phyloP scores from a whole-genome alignment of 2,329 filamentous ascomycete genomes.

The Aspergillus uvarum region DNA sequence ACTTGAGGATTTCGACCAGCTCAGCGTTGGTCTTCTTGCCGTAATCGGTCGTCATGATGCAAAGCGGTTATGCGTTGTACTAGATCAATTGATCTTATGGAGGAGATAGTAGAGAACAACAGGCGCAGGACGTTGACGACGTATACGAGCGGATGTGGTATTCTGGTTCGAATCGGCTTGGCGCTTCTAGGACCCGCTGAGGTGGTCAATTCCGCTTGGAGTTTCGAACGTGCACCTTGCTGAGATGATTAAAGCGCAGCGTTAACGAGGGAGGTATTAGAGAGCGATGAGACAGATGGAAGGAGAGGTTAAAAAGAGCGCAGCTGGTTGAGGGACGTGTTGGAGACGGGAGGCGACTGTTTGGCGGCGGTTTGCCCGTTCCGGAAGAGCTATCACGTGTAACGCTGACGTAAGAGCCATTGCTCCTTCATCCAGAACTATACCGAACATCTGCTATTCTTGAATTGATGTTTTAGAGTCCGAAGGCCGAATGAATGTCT shows the following conservation, averaged over 20 bases:
- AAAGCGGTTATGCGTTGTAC: background rate
- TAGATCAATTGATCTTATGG: background rate
- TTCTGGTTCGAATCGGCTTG: background rate
- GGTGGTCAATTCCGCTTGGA: background rate
- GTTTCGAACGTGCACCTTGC: background rate
- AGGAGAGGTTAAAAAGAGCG: background rate
- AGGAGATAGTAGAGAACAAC: background rate
- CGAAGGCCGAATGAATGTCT: background rate
- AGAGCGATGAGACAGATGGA: background rate
- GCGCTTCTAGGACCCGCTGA: background rate
- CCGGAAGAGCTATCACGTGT: background rate
- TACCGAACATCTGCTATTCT: no score
- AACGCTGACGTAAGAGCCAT: background rate
- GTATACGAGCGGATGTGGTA: background rate
- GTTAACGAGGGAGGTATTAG: background rate
- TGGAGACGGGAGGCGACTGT: background rate
- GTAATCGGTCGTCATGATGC: slow-evolving; percentile 46
- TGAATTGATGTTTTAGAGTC: no score
- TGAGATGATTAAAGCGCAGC: background rate
- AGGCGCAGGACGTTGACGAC: background rate
- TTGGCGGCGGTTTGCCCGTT: slow-evolving; percentile 7
- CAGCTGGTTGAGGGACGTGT: background rate
- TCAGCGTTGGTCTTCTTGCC: slow-evolving; percentile 52
- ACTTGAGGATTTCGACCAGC: slow-evolving; percentile 51
- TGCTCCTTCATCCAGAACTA: background rate